Base-by-base conservation (phyloP, 768 basidiomycete genomes). In the Boletus tomentosulus region DNA sequence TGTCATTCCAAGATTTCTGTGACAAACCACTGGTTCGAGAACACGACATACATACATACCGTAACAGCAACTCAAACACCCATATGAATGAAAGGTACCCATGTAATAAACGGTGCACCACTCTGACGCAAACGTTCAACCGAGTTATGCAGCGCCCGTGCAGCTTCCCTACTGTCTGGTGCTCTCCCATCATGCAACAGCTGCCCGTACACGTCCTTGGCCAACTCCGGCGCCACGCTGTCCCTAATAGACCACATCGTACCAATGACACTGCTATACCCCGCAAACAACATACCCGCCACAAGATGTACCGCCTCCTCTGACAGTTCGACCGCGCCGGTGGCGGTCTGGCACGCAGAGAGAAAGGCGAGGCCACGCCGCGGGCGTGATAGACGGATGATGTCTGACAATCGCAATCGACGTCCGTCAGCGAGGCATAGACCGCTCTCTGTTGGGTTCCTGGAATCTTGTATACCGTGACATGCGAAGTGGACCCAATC, bases 201-300 rank as follows among this genome's bases (percentile, higher is more conserved):
- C 31, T 50, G 37, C 30, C 34, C 44, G 11, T 75, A 75, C 25
- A 76, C 65, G n/a, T 59, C 56, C 31, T 59, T 50, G 16, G 73
- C 66, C 52, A 76, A 51, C 13, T 51, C 15, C 8, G 74, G 68
- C 2, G 67, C 76, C 48, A 72, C 66, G 1, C 61, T 58, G 54
- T 77, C 77, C 19, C 48, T 52, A 30, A 76, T 71, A 10, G 67
- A 70, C 76, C 76, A 76, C 74, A 78, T 66, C 10, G 76, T 78
- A 2, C 65, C 78, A 34, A 78, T 67, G 6, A 71, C 74, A n/a
- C 65, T 59, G 37, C 46, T 35, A 57, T 59, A 71, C 12, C 69
- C 70, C 1, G 57, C 61, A 11, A 62, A 53, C 34, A 73, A 55
- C 70, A 78, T 72, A 1, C 71, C 74, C 4, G 71, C 73, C 3